phyloP scores from a whole-genome alignment of 169 alveolate species.

The Eimeria falciformis region DNA sequence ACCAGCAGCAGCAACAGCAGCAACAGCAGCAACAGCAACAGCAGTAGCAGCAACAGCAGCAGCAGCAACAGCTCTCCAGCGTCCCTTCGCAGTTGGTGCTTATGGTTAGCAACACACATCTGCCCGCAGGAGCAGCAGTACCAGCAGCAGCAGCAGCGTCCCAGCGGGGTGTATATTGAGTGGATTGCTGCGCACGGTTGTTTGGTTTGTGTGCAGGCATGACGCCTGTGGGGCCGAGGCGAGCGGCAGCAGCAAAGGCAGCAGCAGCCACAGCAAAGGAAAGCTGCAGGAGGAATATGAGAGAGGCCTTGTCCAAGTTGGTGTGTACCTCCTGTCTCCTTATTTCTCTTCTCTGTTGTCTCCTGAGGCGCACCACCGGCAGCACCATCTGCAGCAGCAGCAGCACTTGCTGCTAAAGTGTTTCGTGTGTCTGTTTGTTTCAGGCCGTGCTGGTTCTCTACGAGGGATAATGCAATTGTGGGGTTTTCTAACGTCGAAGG shows the following conservation, averaged over 20 bases:
- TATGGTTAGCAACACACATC: constrained; percentile 11
- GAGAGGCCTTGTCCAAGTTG: constrained; percentile 69
- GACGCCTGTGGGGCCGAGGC: constrained; percentile 39
- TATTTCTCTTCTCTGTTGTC: neutral
- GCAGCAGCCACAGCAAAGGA: constrained; percentile 62
- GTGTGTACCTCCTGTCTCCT: neutral
- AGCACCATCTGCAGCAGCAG: neutral
- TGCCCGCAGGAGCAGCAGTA: constrained; percentile 3
- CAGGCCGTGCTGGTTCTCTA: constrained; percentile 40
- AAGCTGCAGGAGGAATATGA: constrained; percentile 64
- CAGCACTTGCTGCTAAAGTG: neutral
- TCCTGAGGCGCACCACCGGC: no score
- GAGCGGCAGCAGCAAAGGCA: constrained; percentile 48
- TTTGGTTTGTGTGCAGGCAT: constrained; percentile 28
- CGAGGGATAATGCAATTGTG: constrained; percentile 24
- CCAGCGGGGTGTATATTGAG: neutral
- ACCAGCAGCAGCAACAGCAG: constrained; percentile 23
- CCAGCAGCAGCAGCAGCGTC: constrained; percentile 8
- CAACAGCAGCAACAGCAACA: constrained; percentile 51
- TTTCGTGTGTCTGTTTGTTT: neutral
- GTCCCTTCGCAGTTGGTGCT: constrained; percentile 7
- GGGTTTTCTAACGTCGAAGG: neutral
- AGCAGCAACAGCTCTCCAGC: neutral
- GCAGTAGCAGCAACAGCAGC: constrained; percentile 33
- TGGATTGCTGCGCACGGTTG: neutral